phyloP scores from a whole-genome alignment of 306 rosid species.

The Cucumis cinereus region DNA sequence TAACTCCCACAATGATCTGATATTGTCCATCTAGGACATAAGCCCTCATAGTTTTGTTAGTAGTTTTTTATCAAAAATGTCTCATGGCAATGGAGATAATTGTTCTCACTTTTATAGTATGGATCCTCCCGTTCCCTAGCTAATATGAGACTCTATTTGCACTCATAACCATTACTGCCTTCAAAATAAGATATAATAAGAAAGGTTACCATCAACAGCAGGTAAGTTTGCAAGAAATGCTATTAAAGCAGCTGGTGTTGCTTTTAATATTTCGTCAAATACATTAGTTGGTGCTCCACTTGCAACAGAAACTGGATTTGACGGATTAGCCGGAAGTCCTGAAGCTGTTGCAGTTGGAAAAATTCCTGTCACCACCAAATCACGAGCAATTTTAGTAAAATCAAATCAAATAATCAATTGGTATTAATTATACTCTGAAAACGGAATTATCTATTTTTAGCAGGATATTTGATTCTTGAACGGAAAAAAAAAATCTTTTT shows the following conservation, averaged over 20 bases:
- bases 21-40: too few relatives aligned
- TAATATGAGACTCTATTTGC: too few relatives aligned
- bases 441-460: background rate
- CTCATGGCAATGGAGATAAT: too few relatives aligned
- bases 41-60: too few relatives aligned
- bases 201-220: slow-evolving; percentile 67
- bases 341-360: slow-evolving; percentile 16
- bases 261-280: slow-evolving; percentile 74
- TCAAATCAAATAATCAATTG: background rate
- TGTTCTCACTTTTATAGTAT: too few relatives aligned
- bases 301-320: slow-evolving; percentile 23
- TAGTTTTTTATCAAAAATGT: too few relatives aligned
- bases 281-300: slow-evolving; percentile 49
- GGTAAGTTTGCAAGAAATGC: slow-evolving; percentile 83
- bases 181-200: background rate
- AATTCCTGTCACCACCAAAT: slow-evolving; percentile 20
- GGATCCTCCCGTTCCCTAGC: too few relatives aligned
- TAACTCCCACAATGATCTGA: too few relatives aligned
- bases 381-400: background rate
- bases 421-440: background rate
- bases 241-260: slow-evolving; percentile 72
- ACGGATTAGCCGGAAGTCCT: slow-evolving; percentile 20
- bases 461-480: background rate
- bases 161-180: background rate
- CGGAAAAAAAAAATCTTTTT: background rate